phyloP scores from a whole-genome alignment of 2,329 filamentous ascomycete species.

The Knufia fluminis region DNA sequence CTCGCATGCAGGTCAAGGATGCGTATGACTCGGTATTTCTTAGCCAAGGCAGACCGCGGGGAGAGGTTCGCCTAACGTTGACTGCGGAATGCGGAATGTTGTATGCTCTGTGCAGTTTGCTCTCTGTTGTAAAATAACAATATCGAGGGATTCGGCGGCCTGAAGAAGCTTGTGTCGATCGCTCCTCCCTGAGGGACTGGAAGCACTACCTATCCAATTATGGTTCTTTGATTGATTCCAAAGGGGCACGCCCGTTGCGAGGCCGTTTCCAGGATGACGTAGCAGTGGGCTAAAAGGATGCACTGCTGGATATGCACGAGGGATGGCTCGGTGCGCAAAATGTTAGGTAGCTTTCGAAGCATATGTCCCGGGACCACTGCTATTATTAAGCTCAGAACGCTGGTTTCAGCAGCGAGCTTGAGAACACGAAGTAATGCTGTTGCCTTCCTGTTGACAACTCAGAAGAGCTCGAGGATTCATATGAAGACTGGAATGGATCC shows the following conservation, averaged over 20 bases:
- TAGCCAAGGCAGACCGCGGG: not conserved
- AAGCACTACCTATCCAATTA: no score
- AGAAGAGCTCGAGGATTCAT: not conserved
- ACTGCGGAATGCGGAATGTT: not conserved
- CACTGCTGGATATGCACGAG: not conserved
- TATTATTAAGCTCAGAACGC: not conserved
- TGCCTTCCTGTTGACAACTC: not conserved
- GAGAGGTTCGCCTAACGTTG: not conserved
- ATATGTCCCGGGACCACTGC: not conserved
- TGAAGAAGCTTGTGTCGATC: no score
- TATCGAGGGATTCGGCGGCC: not conserved
- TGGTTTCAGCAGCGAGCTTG: not conserved
- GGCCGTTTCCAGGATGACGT: not conserved
- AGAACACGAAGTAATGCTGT: not conserved
- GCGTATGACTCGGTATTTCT: not conserved
- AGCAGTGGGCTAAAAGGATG: not conserved
- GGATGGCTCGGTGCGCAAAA: not conserved
- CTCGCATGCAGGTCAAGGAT: not conserved
- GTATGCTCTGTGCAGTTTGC: not conserved
- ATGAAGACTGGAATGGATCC: not conserved
- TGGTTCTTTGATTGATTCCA: no score
- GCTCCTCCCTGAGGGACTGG: no score
- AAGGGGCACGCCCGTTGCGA: no score
- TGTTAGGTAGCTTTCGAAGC: not conserved
- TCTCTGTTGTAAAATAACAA: not conserved